Evolutionary conservation across 2,329 filamentous ascomycete species (phyloP), one percentile per base, ranked within the genome.

Genomic region (Coniosporium tulheliwenetii): DNA sequence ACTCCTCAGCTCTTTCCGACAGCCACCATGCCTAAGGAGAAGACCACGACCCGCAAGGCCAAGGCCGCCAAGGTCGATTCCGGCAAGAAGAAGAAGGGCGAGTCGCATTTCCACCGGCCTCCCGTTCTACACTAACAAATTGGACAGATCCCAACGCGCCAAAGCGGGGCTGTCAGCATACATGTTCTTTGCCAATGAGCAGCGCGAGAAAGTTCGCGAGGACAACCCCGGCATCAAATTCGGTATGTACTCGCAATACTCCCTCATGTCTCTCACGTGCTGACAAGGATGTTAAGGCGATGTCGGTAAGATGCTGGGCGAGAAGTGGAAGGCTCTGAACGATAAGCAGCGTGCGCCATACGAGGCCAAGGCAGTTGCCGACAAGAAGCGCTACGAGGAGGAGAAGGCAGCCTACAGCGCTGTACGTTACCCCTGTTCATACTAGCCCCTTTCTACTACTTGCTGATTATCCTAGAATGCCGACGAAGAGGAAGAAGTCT

Each of bases 121-220:
- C 37, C 37, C 19, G 39, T 39, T 30, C 35, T 31, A 9, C 19
- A 39, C 12, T 35, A 35, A n/a, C 14, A 35, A 35, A 5, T 8
- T 8, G 5, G 3, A 10, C 55, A 93, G 87, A 95, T 67, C 86
- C 86, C 66, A 95, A 95, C 69, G 89, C 87, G 45, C 91, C 91
- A 64, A 98, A 96, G 86, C 86, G 91, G 67, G 89, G 72, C 85
- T 98, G 39, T 96, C 91, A 41, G 91, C 91, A 49, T 98, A 98
- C 79, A 98, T 98, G 91, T 96, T 96, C 81, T 98, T 96, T 64
- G 91, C 91, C 77, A 96, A 96, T 61, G 91, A 96, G 69, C 85
- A 95, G 70, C 87, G 91, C 55, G 89, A 96, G 62, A 93, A 91
- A 65, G 91, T 98, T 54, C 85, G 91, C 55, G 86, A 94, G 63